Percentiles rank a stretch among this genome's conserved stretches.
Conservation (phyloP, 805 yeast species). For the Saturnispora sekii region DNA sequence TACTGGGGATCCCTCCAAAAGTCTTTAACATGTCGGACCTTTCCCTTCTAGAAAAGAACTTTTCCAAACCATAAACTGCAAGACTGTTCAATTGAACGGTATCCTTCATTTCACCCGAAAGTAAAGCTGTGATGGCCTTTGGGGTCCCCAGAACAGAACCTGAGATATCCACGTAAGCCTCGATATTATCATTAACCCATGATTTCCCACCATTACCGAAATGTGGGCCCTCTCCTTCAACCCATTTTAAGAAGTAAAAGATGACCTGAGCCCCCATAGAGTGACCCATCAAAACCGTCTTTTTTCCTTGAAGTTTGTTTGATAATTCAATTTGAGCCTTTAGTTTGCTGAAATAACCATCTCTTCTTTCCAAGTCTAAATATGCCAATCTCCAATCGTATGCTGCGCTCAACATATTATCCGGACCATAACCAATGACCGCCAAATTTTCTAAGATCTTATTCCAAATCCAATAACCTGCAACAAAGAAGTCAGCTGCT, state of each 20-base stretch:
- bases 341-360: slow-evolving; percentile 71
- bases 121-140: slow-evolving; percentile 78
- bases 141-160: slow-evolving; percentile 94
- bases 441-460: slow-evolving; percentile 90
- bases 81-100: slow-evolving; percentile 88
- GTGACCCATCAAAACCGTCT: slow-evolving; percentile 75
- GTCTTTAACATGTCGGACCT: slow-evolving; percentile 76
- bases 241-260: slow-evolving; percentile 92
- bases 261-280: slow-evolving; percentile 95
- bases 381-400: slow-evolving; percentile 96
- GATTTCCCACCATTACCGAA: slow-evolving; percentile 85
- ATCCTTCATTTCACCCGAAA: slow-evolving; percentile 98
- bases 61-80: slow-evolving; percentile 91
- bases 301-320: slow-evolving; percentile 44
- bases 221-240: slow-evolving; percentile 69
- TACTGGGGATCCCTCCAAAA: slow-evolving; percentile 91
- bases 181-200: slow-evolving; percentile 85
- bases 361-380: slow-evolving; percentile 79
- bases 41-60: slow-evolving; percentile 83
- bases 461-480: slow-evolving; percentile 99
- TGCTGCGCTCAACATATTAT: slow-evolving; percentile 81
- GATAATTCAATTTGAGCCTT: slow-evolving; percentile 63
- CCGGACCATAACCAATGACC: slow-evolving; percentile 88
- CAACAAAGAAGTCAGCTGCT: slow-evolving; percentile 91
- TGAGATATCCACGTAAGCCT: slow-evolving; percentile 74